Percentiles rank a stretch among this genome's conserved stretches.
Conservation (phyloP, 2,329 filamentous ascomycete species). For the Boeremia exigua region DNA sequence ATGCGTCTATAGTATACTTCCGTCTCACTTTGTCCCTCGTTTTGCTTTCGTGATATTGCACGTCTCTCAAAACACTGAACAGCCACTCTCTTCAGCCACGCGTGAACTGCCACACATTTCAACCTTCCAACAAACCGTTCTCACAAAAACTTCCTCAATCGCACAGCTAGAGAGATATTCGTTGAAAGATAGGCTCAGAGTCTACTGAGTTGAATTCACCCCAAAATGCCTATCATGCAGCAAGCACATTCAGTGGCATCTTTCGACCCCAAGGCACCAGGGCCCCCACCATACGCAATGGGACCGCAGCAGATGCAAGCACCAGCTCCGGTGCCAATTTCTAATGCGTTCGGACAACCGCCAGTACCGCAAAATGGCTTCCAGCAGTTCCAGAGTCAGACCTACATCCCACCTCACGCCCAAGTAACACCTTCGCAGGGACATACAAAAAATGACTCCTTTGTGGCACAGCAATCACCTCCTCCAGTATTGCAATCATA, state of each 20-base stretch:
- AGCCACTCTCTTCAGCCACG: conserved; percentile 19
- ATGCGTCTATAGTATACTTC: neutral
- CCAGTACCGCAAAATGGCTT: conserved; percentile 22
- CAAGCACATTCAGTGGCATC: conserved; percentile 22
- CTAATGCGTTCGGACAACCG: conserved; percentile 20
- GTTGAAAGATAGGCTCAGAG: neutral
- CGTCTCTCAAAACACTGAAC: neutral
- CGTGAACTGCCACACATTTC: conserved; percentile 6
- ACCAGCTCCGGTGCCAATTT: conserved; percentile 22
- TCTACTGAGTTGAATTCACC: neutral
- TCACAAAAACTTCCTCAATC: neutral
- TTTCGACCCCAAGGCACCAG: conserved; percentile 23
- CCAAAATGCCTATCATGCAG: conserved; percentile 18
- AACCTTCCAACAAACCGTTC: neutral
- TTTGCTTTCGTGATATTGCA: neutral
- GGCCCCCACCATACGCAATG: conserved; percentile 31
- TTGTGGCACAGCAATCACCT: conserved; percentile 20
- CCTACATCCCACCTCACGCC: conserved; percentile 3
- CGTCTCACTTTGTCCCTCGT: neutral
- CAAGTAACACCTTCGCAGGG: conserved; percentile 1
- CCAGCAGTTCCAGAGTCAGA: conserved; percentile 21
- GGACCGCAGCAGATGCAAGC: conserved; percentile 26
- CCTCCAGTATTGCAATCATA: conserved; percentile 24
- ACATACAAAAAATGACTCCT: conserved; percentile 18
- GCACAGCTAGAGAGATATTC: neutral